phyloP scores from a whole-genome alignment of 768 basidiomycete species.

The Albatrellus ellisii region DNA sequence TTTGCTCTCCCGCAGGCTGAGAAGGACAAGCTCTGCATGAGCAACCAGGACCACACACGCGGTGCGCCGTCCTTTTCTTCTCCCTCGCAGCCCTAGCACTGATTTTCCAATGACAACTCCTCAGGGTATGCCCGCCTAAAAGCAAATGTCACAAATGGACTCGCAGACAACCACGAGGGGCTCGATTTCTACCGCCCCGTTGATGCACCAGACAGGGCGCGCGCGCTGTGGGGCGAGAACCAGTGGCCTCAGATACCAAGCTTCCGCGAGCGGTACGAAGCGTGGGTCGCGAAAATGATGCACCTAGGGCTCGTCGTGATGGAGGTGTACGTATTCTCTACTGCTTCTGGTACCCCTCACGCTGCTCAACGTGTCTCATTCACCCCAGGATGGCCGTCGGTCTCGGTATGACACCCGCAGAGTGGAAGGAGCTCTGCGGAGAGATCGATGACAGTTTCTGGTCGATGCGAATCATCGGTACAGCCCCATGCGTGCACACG shows the following conservation, averaged over 20 bases:
- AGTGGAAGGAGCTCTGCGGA: conserved; percentile 53
- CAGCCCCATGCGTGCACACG: not conserved
- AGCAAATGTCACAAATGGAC: conserved; percentile 80
- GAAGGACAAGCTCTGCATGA: conserved; percentile 57
- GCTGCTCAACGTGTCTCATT: too few relatives aligned
- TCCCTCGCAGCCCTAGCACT: not conserved
- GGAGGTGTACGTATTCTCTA: conserved; percentile 50
- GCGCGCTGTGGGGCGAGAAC: conserved; percentile 73
- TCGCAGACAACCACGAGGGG: conserved; percentile 76
- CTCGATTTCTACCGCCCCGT: conserved; percentile 75
- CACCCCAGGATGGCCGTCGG: conserved; percentile 85
- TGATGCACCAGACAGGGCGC: conserved; percentile 51
- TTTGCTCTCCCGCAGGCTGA: conserved; percentile 47
- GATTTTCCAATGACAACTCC: not conserved
- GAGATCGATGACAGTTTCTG: conserved; percentile 82
- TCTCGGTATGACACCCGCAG: conserved; percentile 55
- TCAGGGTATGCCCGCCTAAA: conserved; percentile 70
- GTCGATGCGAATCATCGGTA: conserved; percentile 79
- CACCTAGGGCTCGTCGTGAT: conserved; percentile 67
- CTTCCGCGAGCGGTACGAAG: conserved; percentile 53
- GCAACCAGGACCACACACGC: conserved; percentile 59
- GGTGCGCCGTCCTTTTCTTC: conserved; percentile 32
- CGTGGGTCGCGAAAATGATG: conserved; percentile 83
- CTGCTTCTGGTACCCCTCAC: too few relatives aligned
- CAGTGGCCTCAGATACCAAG: conserved; percentile 61